Conservation (phyloP, 208 protist species). For the Trypanosoma platydactyli region DNA sequence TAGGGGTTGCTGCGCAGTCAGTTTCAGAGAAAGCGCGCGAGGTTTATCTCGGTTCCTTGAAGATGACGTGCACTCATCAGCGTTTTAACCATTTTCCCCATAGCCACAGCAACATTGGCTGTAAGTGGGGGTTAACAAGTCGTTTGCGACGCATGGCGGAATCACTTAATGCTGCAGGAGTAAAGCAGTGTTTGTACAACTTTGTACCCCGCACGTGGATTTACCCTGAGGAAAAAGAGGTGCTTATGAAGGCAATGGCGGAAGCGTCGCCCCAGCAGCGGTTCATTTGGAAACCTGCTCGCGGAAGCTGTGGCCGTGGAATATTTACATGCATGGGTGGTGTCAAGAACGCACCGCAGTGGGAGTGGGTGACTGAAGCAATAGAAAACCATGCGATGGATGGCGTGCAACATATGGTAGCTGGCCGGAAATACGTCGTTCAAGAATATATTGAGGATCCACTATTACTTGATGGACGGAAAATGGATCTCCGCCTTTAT, state of each 20-base stretch:
- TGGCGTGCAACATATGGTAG: constrained; percentile 7
- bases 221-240: constrained; percentile 70
- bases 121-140: constrained; percentile 78
- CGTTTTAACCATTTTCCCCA: constrained; percentile 88
- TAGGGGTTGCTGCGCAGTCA: constrained; percentile 1
- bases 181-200: constrained; percentile 32
- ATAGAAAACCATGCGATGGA: constrained; percentile 50
- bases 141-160: constrained; percentile 34
- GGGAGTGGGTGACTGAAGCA: constrained; percentile 47
- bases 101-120: constrained; percentile 79
- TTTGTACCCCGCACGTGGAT: constrained; percentile 84
- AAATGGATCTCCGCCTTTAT: constrained; percentile 96
- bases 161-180: constrained; percentile 10
- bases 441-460: constrained; percentile 95
- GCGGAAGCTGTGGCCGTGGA: constrained; percentile 88
- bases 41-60: constrained; percentile 14
- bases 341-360: constrained; percentile 33
- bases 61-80: constrained; percentile 41
- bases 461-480: constrained; percentile 90
- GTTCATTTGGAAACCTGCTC: constrained; percentile 91
- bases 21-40: constrained; percentile 14
- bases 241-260: constrained; percentile 41
- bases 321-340: constrained; percentile 77
- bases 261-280: constrained; percentile 29
- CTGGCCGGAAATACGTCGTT: constrained; percentile 79